Percentiles rank a stretch among this genome's conserved stretches.
Evolutionary conservation across 371 early-diverging fungal genomes (phyloP).

Genomic region (Umbelopsis sp.): DNA sequence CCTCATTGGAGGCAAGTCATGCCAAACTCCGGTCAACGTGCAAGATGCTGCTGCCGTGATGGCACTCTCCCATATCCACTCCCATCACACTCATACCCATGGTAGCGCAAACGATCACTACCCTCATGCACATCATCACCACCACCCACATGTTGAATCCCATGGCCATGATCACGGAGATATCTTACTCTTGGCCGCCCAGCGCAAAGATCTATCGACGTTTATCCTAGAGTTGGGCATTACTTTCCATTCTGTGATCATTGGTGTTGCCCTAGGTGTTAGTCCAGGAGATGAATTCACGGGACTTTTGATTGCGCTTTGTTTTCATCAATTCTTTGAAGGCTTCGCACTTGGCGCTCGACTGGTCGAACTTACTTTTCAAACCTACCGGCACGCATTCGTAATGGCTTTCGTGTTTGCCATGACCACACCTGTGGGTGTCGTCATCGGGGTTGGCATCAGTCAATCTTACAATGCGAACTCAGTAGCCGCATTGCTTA

Average conservation of each 20-base stretch:
- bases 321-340: constrained; percentile 79
- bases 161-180: constrained; percentile 29
- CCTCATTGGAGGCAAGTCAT: background rate
- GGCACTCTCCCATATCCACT: constrained; percentile 19
- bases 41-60: constrained; percentile 17
- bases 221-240: constrained; percentile 75
- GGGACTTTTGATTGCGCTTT: constrained; percentile 68
- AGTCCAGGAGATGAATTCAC: constrained; percentile 57
- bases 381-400: constrained; percentile 27
- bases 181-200: constrained; percentile 23
- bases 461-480: constrained; percentile 53
- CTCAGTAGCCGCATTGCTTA: constrained; percentile 54
- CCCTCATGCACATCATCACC: constrained; percentile 23
- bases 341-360: constrained; percentile 77
- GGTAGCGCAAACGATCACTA: constrained; percentile 15
- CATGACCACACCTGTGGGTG: constrained; percentile 69
- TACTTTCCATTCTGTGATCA: constrained; percentile 74
- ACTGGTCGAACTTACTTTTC: constrained; percentile 48
- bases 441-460: constrained; percentile 67
- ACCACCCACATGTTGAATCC: constrained; percentile 26
- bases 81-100: constrained; percentile 18
- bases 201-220: constrained; percentile 32
- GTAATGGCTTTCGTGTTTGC: constrained; percentile 39
- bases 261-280: constrained; percentile 75
- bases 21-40: constrained; percentile 11